Base-by-base conservation (phyloP, 352 stramenopile genomes). In the Globisporangium sylvaticum region DNA sequence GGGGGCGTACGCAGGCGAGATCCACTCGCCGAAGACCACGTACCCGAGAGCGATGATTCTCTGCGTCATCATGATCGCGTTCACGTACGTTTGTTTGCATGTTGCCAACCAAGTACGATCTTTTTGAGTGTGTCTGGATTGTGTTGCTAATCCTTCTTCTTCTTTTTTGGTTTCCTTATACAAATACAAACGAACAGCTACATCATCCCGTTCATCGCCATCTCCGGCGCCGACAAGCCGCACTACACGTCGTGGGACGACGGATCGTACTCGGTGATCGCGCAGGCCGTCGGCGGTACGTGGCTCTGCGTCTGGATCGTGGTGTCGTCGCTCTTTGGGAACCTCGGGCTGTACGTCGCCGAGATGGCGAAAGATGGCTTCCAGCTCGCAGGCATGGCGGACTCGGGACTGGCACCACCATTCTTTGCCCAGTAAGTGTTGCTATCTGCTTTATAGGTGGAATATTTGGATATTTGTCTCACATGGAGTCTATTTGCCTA, bases 331-430 rank as follows among this genome's bases (percentile, higher is more conserved):
- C 76, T 95, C 29, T 84, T 92, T 57, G 85, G 85, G 0, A 95
- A 95, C 58, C 71, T 92, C 27, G 87, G 87, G 20, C 76, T 95
- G 20, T 94, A 94, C 70, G 80, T 91, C 18, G 87, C 87, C 39
- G 83, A 95, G 58, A 91, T 95, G 78, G 80, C 84, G 46, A 92
- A 95, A 65, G 83, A 95, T 67, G 83, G 78, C 15, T 95, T 91
- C 44, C 83, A 92, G 60, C 72, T 95, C 27, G 84, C 83, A 34
- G 87, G 87, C 8, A 95, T 95, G 87, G 83, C 87, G 4, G 81
- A 92, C 48, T 89, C 83, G n/a, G 87, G 87, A 7, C 75, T 95
- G 25, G 85, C 87, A 14, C 87, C 87, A 15, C 81, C 84, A 10
- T 91, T 84, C 67, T 95, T 95, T 62, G 68, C 82, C 15, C 74